Evolutionary conservation across 768 basidiomycete genomes (phyloP).

Genomic region (Calocybe gangraenosa): DNA sequence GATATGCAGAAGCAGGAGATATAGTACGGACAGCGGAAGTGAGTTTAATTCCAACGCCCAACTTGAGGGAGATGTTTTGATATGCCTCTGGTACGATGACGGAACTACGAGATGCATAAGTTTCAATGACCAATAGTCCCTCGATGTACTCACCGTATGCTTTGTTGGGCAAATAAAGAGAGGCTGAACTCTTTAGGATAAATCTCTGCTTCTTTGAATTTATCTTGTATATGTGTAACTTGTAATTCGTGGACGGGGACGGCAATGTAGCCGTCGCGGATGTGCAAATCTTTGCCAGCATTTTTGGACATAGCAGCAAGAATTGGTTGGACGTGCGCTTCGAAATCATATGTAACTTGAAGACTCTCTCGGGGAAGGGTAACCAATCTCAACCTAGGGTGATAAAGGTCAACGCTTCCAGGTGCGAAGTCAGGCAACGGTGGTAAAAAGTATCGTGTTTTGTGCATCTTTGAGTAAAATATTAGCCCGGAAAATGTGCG

Average conservation of each 20-base stretch:
- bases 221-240: slow-evolving; percentile 41
- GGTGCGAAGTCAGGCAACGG: slow-evolving; percentile 43
- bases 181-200: slow-evolving; percentile 38
- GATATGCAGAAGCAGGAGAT: slow-evolving; percentile 53
- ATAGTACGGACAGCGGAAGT: slow-evolving; percentile 58
- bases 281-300: slow-evolving; percentile 29
- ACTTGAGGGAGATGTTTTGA: slow-evolving; percentile 45
- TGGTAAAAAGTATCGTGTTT: slow-evolving; percentile 46
- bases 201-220: slow-evolving; percentile 43
- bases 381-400: slow-evolving; percentile 44
- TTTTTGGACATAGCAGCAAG: slow-evolving; percentile 32
- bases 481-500: background rate
- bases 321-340: slow-evolving; percentile 35
- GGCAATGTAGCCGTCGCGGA: slow-evolving; percentile 33
- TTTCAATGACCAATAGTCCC: background rate
- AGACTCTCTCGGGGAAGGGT: slow-evolving; percentile 39
- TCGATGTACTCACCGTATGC: slow-evolving; percentile 37
- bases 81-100: slow-evolving; percentile 46
- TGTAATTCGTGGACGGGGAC: slow-evolving; percentile 57
- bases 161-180: slow-evolving; percentile 47
- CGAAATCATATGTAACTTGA: slow-evolving; percentile 49
- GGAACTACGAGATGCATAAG: slow-evolving; percentile 31
- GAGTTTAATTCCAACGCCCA: slow-evolving; percentile 51
- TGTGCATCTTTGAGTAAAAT: slow-evolving; percentile 45
- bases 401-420: slow-evolving; percentile 45